These are phyloP conservation scores for Akebia trifoliata DNA, from an alignment of 164 flowering plant species.

Conservation along the genomic window DNA sequence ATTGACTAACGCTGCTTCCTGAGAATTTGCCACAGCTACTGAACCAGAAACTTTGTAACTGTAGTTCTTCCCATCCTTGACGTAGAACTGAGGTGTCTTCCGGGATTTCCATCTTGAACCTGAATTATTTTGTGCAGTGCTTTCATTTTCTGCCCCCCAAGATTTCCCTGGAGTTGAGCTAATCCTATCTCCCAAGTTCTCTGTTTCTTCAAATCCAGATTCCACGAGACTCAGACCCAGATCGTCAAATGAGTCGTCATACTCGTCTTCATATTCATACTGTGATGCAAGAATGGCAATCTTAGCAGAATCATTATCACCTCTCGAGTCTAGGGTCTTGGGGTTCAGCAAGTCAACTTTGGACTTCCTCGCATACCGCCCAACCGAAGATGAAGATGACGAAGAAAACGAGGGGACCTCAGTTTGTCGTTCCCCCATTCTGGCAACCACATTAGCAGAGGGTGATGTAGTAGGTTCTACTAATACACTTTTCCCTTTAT, in stretches of 20 bases:
- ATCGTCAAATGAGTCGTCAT: slow-evolving; percentile 97
- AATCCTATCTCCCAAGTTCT: slow-evolving; percentile 41
- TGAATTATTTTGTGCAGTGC: slow-evolving; percentile 21
- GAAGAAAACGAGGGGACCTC: slow-evolving; percentile 27
- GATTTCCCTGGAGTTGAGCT: slow-evolving; percentile 29
- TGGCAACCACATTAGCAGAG: slow-evolving; percentile 10
- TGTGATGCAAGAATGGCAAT: slow-evolving; percentile 52
- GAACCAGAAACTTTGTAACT: slow-evolving; percentile 92
- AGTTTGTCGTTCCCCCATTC: slow-evolving; percentile 7
- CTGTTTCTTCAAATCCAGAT: slow-evolving; percentile 58
- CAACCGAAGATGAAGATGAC: slow-evolving; percentile 54
- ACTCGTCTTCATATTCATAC: slow-evolving; percentile 93
- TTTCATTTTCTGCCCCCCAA: slow-evolving; percentile 27
- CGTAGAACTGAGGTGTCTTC: slow-evolving; percentile 80
- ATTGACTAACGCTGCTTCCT: slow-evolving; percentile 60
- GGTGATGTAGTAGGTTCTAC: slow-evolving; percentile 31
- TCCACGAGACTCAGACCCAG: slow-evolving; percentile 75
- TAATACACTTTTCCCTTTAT: slow-evolving; percentile 81
- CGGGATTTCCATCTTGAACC: slow-evolving; percentile 60
- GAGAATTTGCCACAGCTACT: slow-evolving; percentile 57
- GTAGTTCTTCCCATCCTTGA: slow-evolving; percentile 96
- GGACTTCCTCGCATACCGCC: slow-evolving; percentile 72
- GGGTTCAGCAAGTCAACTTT: slow-evolving; percentile 30
- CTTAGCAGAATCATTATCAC: slow-evolving; percentile 35
- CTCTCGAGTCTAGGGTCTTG: slow-evolving; percentile 38